Evolutionary conservation across 2,329 filamentous ascomycete species (phyloP), one percentile per base, ranked within the genome.

Genomic region (Ophiostoma quercus): DNA sequence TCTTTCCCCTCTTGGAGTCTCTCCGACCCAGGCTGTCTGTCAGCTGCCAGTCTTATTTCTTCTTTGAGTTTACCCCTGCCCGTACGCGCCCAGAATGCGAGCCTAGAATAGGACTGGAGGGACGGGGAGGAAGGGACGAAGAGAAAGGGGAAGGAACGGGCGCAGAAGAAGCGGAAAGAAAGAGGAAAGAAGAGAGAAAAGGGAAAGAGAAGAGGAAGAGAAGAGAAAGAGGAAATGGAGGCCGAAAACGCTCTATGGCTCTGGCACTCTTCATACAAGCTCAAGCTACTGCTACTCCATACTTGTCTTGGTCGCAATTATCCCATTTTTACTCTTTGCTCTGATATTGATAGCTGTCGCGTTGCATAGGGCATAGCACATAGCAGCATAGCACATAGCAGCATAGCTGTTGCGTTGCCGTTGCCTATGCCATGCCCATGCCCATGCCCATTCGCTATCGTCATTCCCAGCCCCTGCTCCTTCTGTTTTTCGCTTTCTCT

Each of bases 401-500:
- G 43, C 43, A 47, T 47, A 47, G 16, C 43, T 32, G 57, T 62
- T 62, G 25, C 25, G 25, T 29, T 29, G 54, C 54, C 54, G 22
- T 57, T 57, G 22, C 54, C 19, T 54, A 29, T 29, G 25, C 25
- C 25, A 29, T 29, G 25, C 25, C 25, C 25, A 29, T 29, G 25
- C 25, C 25, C 25, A 29, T 29, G 57, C 57, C 57, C 57, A 16
- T 34, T 62, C 57, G 29, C 60, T 22, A 29, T 65, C 60, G 32
- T 37, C 60, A 37, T 63, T 63, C 60, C 57, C 57, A 68, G 51
- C 51, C 51, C 51, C 51, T 57, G n/a, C n/a, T 25, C 51, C 11
- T 39, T 37, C 47, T 51, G 39, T 62, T 69, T 47, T 67, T 57
- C 16, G 19, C 51, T 32, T 69, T 71, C 57, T 65, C 47, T 67